Evolutionary conservation across 1,139 yeast genomes (phyloP).

Genomic region (Geotrichum aggregatum): DNA sequence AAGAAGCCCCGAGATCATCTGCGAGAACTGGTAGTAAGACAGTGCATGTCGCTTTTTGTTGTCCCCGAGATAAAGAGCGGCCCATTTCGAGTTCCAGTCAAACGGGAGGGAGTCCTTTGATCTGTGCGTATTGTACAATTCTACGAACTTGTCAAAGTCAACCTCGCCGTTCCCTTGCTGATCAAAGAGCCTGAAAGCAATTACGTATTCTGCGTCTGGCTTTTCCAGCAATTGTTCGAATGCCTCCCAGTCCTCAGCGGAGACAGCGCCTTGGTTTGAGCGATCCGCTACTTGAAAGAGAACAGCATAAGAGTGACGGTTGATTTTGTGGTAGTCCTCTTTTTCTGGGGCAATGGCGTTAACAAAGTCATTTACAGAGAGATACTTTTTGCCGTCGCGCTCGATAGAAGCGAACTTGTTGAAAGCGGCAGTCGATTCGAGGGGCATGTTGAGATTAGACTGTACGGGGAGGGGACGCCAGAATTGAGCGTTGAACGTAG

Average conservation of each 20-base stretch:
- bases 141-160: constrained; percentile 41
- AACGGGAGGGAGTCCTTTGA: constrained; percentile 41
- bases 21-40: constrained; percentile 44
- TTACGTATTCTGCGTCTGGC: constrained; percentile 49
- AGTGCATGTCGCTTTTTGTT: constrained; percentile 39
- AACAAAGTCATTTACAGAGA: constrained; percentile 46
- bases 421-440: constrained; percentile 14
- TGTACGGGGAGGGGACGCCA: neutral
- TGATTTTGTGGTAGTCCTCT: constrained; percentile 43
- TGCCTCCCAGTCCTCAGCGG: constrained; percentile 42
- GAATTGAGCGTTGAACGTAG: neutral
- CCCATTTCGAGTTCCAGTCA: constrained; percentile 45
- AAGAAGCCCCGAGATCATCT: constrained; percentile 44
- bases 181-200: constrained; percentile 41
- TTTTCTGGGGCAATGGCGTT: constrained; percentile 43
- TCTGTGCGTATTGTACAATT: constrained; percentile 32
- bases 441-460: constrained; percentile 2
- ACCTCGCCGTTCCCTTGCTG: constrained; percentile 38
- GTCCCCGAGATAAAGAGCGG: constrained; percentile 42
- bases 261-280: constrained; percentile 33
- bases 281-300: constrained; percentile 44
- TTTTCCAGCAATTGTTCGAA: constrained; percentile 41
- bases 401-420: constrained; percentile 12
- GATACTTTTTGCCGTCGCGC: constrained; percentile 41
- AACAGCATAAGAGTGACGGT: constrained; percentile 43